Conservation (phyloP, 2,329 filamentous ascomycete genomes). For the Celoporthe dispersa region DNA sequence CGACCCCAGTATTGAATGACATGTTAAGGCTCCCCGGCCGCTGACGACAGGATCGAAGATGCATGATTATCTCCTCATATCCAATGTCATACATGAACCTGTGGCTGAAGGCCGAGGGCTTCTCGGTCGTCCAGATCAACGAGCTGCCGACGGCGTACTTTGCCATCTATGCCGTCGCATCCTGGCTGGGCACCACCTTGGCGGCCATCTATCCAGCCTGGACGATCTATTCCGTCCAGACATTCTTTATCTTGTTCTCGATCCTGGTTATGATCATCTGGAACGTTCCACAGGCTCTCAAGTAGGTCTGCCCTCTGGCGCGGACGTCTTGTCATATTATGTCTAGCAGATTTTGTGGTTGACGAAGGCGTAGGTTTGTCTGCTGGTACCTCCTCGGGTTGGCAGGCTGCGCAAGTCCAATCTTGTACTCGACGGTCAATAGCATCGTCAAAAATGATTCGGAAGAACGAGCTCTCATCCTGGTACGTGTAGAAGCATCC, state of each 20-base stretch:
- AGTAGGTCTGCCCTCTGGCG: conserved; percentile 37
- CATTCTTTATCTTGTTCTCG: conserved; percentile 46
- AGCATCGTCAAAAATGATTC: conserved; percentile 46
- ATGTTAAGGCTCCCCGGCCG: neutral
- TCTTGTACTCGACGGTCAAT: conserved; percentile 49
- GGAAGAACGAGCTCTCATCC: conserved; percentile 46
- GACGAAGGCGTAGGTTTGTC: conserved; percentile 38
- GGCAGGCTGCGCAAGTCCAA: conserved; percentile 45
- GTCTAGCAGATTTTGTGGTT: neutral
- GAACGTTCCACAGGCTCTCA: conserved; percentile 53
- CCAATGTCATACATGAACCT: conserved; percentile 54
- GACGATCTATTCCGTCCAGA: conserved; percentile 50
- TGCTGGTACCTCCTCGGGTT: conserved; percentile 49
- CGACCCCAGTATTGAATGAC: no score
- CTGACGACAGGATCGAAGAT: conserved; percentile 35
- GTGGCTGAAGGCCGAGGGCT: conserved; percentile 55
- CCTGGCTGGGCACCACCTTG: conserved; percentile 54
- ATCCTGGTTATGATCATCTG: conserved; percentile 52
- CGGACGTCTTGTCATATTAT: neutral
- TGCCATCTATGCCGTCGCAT: conserved; percentile 52
- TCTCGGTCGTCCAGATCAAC: conserved; percentile 53
- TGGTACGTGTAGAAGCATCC: conserved; percentile 33
- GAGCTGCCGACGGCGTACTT: conserved; percentile 53
- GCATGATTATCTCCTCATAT: conserved; percentile 51
- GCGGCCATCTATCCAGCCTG: conserved; percentile 56